phyloP scores from a whole-genome alignment of 805 yeast genomes.

The Lipomyces anomalus region DNA sequence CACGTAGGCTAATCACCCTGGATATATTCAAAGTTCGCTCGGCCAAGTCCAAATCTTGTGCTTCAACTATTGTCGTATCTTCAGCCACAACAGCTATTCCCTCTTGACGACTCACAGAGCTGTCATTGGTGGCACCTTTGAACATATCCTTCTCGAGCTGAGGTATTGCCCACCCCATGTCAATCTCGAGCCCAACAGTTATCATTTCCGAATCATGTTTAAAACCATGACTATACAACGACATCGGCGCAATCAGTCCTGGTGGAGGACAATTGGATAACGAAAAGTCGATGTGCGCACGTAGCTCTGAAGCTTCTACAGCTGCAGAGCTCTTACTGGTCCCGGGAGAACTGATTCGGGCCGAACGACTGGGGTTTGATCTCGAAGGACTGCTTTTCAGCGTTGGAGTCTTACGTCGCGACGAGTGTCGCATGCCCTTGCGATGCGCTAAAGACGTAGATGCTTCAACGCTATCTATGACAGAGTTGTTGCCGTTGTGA shows the following conservation, averaged over 20 bases:
- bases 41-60: background rate
- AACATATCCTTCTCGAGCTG: background rate
- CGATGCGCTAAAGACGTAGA: background rate
- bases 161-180: slow-evolving; percentile 18
- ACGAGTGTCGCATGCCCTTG: background rate
- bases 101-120: no score
- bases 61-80: background rate
- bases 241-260: slow-evolving; percentile 7
- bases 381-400: background rate
- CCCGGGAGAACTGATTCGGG: no score
- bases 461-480: background rate
- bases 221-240: slow-evolving; percentile 5
- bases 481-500: background rate
- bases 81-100: background rate
- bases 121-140: no score
- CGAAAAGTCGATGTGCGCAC: slow-evolving; percentile 9
- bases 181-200: slow-evolving; percentile 13
- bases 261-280: slow-evolving; percentile 13
- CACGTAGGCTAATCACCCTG: no score
- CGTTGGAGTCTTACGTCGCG: background rate
- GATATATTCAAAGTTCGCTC: no score
- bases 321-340: no score
- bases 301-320: background rate
- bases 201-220: slow-evolving; percentile 7
- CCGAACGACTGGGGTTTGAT: no score